Base-by-base conservation (phyloP, 305 asterid species). In the Solanum aculeatissimum region DNA sequence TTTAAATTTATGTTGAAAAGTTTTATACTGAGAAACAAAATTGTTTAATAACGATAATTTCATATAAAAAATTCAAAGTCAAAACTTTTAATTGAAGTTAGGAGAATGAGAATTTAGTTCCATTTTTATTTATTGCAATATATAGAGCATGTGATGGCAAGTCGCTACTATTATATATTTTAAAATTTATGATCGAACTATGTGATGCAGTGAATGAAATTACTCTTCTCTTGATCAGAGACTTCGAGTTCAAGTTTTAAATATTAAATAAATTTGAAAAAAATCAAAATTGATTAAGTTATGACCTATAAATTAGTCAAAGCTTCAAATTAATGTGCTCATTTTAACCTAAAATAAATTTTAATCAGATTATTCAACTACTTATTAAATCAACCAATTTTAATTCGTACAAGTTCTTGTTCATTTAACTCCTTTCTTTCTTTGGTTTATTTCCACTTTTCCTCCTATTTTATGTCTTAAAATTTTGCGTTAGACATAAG, bases 1-100 rank as follows among this genome's bases (percentile, higher is more conserved):
- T 66, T 14, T 66, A 0, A 32, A 16, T 0, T 32, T 1, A 16
- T 66, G 6, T 0, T 2, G 3, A 32, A 66, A 0, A 0, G 0
- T 14, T 63, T 14, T 3, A 65, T 14, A 65, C 3, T 29, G 7
- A 15, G 0, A 0, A 15, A 65, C 0, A 0, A 32, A 16, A 11
- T 7, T 32, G 4, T n/a, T 13, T 66, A n/a, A 18, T 18, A 66
- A 18, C 9, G 74, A 15, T 0, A 32, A 16, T 35, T 29, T 66
- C 11, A 53, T 32, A 1, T 4, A 8, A 1, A 66, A 66, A 16
- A 16, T 16, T 32, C 3, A 16, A 66, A 66, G 7, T 16, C 11
- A 32, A 65, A 66, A 15, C 14, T 66, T 66, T 66, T 27, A 63
- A 27, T 14, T 63, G 29, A 63, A 35, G 7, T 65, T 27, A 11